phyloP scores from a whole-genome alignment of 169 alveolate species.

The Plasmodium gaboni region DNA sequence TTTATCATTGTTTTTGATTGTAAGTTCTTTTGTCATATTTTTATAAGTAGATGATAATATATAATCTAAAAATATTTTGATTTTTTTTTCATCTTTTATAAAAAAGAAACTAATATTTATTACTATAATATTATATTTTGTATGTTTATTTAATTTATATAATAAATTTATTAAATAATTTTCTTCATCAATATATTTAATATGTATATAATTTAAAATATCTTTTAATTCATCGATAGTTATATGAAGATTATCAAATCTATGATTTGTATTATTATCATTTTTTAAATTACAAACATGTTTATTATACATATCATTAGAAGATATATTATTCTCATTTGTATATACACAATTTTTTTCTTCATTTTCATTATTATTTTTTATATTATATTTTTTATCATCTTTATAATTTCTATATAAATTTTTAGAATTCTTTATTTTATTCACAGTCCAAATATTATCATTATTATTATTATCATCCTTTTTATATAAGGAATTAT shows the following conservation, averaged over 20 bases:
- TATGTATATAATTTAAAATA: slow-evolving; percentile 11
- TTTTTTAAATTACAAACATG: neutral
- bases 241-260: too few relatives aligned
- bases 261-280: neutral
- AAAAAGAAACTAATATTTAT: slow-evolving; percentile 37
- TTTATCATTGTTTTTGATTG: neutral
- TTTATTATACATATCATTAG: neutral
- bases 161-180: neutral
- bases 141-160: slow-evolving; percentile 33
- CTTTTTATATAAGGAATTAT: neutral
- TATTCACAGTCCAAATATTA: slow-evolving; percentile 22
- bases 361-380: neutral
- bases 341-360: neutral
- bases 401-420: neutral
- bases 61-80: slow-evolving; percentile 14
- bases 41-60: neutral
- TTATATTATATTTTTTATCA: too few relatives aligned
- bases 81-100: slow-evolving; percentile 34
- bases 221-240: slow-evolving; percentile 9
- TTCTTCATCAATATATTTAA: slow-evolving; percentile 41
- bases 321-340: slow-evolving; percentile 8
- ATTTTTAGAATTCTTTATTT: slow-evolving; percentile 26
- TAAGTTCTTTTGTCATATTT: neutral
- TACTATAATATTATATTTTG: slow-evolving; percentile 21
- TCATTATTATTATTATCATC: neutral